These are phyloP conservation scores for Ophiocordyceps polyrhachis-furcata DNA, from an alignment of 2,329 filamentous ascomycete genomes.

Conservation along the genomic window DNA sequence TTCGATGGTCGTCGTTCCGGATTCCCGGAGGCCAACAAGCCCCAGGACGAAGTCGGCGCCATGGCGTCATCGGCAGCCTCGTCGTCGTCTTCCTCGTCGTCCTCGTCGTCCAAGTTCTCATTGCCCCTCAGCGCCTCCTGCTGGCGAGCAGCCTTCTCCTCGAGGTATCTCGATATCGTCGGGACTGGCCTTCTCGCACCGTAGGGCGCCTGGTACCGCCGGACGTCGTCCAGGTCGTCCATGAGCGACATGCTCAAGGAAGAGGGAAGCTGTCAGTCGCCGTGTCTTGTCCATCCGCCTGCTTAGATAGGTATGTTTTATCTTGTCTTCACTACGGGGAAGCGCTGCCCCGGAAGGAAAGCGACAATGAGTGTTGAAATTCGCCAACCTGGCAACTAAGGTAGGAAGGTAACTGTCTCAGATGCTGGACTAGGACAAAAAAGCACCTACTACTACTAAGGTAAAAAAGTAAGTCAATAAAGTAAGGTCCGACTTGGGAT, in stretches of 20 bases:
- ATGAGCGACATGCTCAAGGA: neutral
- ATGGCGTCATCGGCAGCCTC: neutral
- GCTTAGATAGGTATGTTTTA: no score
- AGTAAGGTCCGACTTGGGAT: neutral
- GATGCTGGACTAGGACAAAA: neutral
- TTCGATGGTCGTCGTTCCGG: neutral
- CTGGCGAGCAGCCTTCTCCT: constrained; percentile 26
- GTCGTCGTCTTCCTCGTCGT: constrained; percentile 1
- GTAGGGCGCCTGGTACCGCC: constrained; percentile 21
- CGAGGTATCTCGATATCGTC: constrained; percentile 28
- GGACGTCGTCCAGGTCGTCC: constrained; percentile 18
- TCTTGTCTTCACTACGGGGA: neutral
- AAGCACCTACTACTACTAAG: no score
- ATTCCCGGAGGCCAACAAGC: neutral
- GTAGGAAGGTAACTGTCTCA: neutral
- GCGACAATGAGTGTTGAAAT: no score
- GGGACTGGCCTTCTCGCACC: constrained; percentile 24
- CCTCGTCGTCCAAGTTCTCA: constrained; percentile 5
- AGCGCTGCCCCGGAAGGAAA: neutral
- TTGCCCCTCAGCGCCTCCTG: constrained; percentile 17
- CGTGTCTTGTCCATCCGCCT: neutral
- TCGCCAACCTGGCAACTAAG: neutral
- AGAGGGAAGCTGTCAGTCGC: neutral
- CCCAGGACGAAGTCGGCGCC: neutral
- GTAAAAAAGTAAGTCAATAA: neutral